Conservation (phyloP, 192 early-diverging fungal genomes). For the Funneliformis mosseae region DNA sequence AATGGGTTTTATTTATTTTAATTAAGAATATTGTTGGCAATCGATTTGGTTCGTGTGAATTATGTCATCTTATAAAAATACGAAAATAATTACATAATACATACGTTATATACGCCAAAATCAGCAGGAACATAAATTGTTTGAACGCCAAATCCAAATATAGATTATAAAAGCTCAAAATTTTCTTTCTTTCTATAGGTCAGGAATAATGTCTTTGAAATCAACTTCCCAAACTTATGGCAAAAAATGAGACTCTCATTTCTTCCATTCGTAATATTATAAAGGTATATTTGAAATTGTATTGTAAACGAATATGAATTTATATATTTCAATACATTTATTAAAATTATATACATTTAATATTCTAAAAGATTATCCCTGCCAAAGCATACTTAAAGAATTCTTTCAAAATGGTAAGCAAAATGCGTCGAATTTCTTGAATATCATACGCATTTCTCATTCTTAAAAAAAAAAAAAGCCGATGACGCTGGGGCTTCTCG, state of each 20-base stretch:
- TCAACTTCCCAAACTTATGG: not conserved
- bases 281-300: not conserved
- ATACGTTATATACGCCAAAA: too few species aligned
- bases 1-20: too few species aligned
- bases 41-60: too few species aligned
- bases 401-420: conserved; percentile 34
- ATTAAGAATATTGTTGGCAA: too few species aligned
- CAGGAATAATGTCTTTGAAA: not conserved
- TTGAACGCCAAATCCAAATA: too few species aligned
- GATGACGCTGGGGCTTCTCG: conserved; percentile 32
- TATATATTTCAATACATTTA: not conserved
- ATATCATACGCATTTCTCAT: not conserved
- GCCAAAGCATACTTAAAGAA: conserved; percentile 21
- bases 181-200: too few species aligned
- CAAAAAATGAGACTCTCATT: conserved; percentile 13
- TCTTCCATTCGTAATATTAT: conserved; percentile 15
- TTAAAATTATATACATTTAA: not conserved
- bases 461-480: not conserved
- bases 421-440: not conserved
- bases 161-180: too few species aligned
- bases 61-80: too few species aligned
- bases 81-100: too few species aligned
- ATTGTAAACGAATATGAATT: not conserved
- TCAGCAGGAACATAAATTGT: too few species aligned
- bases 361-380: conserved; percentile 29